These are phyloP conservation scores for Yamadazyma laniorum DNA, from an alignment of 805 yeast genomes.

Conservation along the genomic window DNA sequence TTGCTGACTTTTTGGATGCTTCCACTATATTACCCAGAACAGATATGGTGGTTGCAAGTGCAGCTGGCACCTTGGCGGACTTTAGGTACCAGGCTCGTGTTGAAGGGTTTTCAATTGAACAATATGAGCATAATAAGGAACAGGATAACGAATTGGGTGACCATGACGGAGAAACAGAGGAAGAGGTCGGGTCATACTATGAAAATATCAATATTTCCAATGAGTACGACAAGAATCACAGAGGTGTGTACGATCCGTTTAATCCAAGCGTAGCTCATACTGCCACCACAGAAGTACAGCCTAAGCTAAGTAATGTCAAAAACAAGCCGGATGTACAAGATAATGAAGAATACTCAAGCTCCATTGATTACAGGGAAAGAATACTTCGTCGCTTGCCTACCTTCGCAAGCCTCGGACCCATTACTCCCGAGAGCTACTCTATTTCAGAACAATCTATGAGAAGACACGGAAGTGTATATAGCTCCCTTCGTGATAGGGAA, in stretches of 20 bases:
- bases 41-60: constrained; percentile 47
- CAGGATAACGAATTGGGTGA: constrained; percentile 6
- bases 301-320: constrained; percentile 6
- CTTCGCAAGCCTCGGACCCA: neutral
- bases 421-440: neutral
- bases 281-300: constrained; percentile 7
- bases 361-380: constrained; percentile 6
- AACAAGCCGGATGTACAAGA: constrained; percentile 6
- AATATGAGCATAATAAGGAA: constrained; percentile 14
- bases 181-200: constrained; percentile 6
- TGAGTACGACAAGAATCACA: constrained; percentile 4
- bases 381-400: neutral
- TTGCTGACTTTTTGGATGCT: constrained; percentile 35
- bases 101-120: constrained; percentile 29
- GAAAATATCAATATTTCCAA: constrained; percentile 4
- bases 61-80: constrained; percentile 44
- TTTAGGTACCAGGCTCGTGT: constrained; percentile 30
- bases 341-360: constrained; percentile 8
- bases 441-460: neutral
- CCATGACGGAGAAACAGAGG: constrained; percentile 1
- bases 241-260: constrained; percentile 4
- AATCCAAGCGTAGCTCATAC: neutral
- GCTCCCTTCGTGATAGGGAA: constrained; percentile 7
- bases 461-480: neutral
- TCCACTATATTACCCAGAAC: constrained; percentile 35